Conservation (phyloP, 257 asterid species). For the Rehmannia glutinosa region DNA sequence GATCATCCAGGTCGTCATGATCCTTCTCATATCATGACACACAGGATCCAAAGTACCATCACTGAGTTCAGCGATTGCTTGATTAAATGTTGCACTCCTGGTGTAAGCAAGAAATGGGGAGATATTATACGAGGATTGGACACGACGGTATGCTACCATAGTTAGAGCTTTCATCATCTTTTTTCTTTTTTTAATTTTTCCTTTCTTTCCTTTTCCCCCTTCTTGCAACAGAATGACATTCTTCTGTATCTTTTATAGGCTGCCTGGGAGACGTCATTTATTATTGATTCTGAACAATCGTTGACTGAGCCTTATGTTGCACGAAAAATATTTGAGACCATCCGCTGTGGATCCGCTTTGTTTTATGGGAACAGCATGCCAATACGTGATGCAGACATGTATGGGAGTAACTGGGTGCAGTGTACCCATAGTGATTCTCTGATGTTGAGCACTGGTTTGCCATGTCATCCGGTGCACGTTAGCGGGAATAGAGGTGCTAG, state of each 20-base stretch:
- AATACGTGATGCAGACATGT: constrained; percentile 94
- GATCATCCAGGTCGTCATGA: constrained; percentile 95
- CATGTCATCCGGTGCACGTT: constrained; percentile 73
- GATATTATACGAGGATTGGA: constrained; percentile 51
- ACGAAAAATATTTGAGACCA: constrained; percentile 53
- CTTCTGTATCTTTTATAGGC: constrained; percentile 44
- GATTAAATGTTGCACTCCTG: constrained; percentile 43
- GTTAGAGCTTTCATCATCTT: not conserved
- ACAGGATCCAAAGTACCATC: constrained; percentile 64
- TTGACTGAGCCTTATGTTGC: constrained; percentile 95
- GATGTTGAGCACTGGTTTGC: constrained; percentile 54
- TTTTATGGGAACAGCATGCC: constrained; percentile 99
- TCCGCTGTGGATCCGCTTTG: constrained; percentile 72
- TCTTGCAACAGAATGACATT: constrained; percentile 3
- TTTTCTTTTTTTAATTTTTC: not conserved
- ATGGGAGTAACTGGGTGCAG: constrained; percentile 58
- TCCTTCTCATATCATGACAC: constrained; percentile 80
- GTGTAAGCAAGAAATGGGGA: constrained; percentile 42
- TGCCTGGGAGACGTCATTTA: constrained; percentile 69
- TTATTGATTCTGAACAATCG: constrained; percentile 62
- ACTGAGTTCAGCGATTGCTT: constrained; percentile 52
- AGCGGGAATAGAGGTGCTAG: constrained; percentile 95
- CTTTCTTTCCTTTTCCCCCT: not conserved
- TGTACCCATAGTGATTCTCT: constrained; percentile 36
- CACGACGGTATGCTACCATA: constrained; percentile 51